phyloP scores from a whole-genome alignment of 768 basidiomycete species.

The Naganishia vishniacii region DNA sequence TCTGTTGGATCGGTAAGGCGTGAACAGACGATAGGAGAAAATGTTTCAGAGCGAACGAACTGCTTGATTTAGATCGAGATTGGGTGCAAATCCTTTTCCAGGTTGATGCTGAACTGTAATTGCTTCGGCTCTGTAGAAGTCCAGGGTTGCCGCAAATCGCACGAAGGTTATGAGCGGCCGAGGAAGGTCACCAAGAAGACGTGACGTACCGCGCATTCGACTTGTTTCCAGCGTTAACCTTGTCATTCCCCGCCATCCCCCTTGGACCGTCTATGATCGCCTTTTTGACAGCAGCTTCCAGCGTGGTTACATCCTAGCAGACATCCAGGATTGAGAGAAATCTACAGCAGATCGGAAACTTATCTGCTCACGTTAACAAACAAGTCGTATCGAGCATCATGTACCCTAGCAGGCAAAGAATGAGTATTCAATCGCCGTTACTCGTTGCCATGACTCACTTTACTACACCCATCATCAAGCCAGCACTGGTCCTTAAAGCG shows the following conservation, averaged over 20 bases:
- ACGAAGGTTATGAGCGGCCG: not conserved
- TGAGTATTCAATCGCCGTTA: not conserved
- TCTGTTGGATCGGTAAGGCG: not conserved
- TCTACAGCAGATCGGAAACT: no score
- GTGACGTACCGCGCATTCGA: slow-evolving; percentile 20
- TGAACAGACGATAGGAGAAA: not conserved
- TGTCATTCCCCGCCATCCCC: slow-evolving; percentile 3
- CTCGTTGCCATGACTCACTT: not conserved
- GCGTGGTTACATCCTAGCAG: not conserved
- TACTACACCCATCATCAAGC: slow-evolving; percentile 28
- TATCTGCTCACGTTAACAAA: slow-evolving; percentile 19
- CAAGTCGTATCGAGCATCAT: slow-evolving; percentile 24
- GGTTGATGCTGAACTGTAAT: slow-evolving; percentile 15
- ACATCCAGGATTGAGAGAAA: not conserved
- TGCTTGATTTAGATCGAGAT: slow-evolving; percentile 9
- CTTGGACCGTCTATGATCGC: not conserved
- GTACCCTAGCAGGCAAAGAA: not conserved
- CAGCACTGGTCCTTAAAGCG: slow-evolving; percentile 26
- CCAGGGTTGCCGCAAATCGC: not conserved
- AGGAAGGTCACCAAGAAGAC: not conserved
- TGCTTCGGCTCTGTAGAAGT: slow-evolving; percentile 2
- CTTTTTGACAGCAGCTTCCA: not conserved
- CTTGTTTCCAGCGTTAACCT: not conserved
- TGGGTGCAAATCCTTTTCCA: slow-evolving; percentile 15
- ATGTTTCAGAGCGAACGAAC: not conserved